phyloP scores from a whole-genome alignment of 305 asterid species.

The Petunia hybrid region DNA sequence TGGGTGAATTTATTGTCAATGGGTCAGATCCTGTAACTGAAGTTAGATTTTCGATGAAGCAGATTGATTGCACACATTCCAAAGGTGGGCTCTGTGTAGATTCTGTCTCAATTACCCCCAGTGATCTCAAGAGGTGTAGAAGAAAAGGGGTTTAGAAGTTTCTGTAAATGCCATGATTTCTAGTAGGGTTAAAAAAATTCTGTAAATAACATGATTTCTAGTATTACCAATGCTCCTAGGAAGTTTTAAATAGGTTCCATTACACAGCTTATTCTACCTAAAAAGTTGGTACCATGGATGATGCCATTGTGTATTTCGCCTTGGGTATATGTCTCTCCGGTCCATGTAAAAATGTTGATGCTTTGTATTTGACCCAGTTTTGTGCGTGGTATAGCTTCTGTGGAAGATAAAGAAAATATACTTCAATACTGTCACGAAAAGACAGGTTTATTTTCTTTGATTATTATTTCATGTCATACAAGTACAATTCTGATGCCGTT shows the following conservation, averaged over 20 bases:
- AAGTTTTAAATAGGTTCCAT: conserved; percentile 31
- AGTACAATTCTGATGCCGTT: background rate
- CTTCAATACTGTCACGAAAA: background rate
- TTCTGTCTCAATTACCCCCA: conserved; percentile 75
- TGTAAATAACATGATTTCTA: conserved; percentile 29
- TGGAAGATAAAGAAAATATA: background rate
- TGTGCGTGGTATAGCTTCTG: conserved; percentile 21
- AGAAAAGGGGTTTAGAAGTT: conserved; percentile 56
- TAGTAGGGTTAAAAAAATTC: conserved; percentile 54
- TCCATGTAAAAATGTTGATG: conserved; percentile 25
- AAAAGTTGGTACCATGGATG: background rate
- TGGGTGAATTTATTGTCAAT: conserved; percentile 75
- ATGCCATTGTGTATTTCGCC: background rate
- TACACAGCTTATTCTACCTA: conserved; percentile 9
- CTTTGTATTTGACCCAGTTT: conserved; percentile 24
- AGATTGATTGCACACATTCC: conserved; percentile 96
- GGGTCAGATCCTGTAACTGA: conserved; percentile 70
- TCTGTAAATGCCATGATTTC: conserved; percentile 25
- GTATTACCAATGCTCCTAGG: conserved; percentile 31
- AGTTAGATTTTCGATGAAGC: conserved; percentile 90
- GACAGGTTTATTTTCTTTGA: background rate
- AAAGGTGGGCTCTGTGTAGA: conserved; percentile 97
- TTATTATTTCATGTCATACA: background rate
- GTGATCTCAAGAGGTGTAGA: conserved; percentile 56
- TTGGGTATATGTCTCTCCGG: too few species aligned